Conservation (phyloP, 2,329 filamentous ascomycete species). For the Blastomyces parvus region DNA sequence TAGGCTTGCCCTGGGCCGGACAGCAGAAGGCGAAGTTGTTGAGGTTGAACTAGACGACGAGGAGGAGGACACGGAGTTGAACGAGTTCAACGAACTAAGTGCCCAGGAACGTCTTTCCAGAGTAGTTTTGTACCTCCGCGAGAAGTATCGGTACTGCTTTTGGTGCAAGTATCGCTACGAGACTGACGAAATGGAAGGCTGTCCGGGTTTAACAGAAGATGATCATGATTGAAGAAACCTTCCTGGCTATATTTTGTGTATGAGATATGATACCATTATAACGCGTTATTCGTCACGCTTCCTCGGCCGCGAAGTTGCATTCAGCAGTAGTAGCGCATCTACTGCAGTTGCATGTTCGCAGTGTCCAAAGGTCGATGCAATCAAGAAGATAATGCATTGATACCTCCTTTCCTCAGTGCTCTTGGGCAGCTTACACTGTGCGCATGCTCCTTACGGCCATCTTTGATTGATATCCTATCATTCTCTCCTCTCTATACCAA, state of each 20-base stretch:
- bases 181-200: constrained; percentile 66
- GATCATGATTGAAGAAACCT: constrained; percentile 52
- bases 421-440: background rate
- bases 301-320: background rate
- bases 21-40: constrained; percentile 33
- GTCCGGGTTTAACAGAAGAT: constrained; percentile 78
- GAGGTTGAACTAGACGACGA: constrained; percentile 58
- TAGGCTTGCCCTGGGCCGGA: constrained; percentile 55
- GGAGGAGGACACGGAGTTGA: constrained; percentile 69
- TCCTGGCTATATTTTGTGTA: background rate
- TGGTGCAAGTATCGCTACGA: constrained; percentile 87
- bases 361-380: background rate
- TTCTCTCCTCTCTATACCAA: background rate
- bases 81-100: constrained; percentile 64
- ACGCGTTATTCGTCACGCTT: background rate
- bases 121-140: constrained; percentile 60
- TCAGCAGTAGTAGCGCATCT: background rate
- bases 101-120: constrained; percentile 56
- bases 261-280: background rate
- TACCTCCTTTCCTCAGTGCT: background rate
- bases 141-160: constrained; percentile 74
- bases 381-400: background rate
- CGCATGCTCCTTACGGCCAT: background rate
- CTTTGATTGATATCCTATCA: background rate
- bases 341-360: background rate